phyloP scores from a whole-genome alignment of 768 basidiomycete genomes.

The Boletus rubropictus region DNA sequence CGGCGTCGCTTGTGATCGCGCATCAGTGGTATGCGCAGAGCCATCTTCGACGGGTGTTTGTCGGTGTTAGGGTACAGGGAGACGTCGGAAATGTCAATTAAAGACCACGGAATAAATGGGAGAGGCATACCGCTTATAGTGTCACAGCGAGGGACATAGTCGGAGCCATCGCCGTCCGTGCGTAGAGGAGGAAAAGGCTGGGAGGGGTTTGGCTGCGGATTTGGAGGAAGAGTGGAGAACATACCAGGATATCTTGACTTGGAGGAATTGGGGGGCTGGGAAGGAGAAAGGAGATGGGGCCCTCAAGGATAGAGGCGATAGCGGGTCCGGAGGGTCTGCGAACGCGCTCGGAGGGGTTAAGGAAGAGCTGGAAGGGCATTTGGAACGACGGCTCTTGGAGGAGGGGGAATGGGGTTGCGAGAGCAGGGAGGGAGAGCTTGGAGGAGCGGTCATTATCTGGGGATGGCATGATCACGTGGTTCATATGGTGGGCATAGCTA shows the following conservation, averaged over 20 bases:
- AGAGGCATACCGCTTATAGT: slow-evolving; percentile 21
- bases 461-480: slow-evolving; percentile 27
- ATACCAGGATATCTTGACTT: slow-evolving; percentile 10
- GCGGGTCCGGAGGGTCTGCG: slow-evolving; percentile 34
- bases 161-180: slow-evolving; percentile 9
- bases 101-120: slow-evolving; percentile 1
- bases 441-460: slow-evolving; percentile 20
- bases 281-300: slow-evolving; percentile 36
- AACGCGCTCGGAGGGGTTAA: slow-evolving; percentile 20
- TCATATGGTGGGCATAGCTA: background rate
- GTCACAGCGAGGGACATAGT: slow-evolving; percentile 8
- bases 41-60: slow-evolving; percentile 10
- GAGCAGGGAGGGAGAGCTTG: slow-evolving; percentile 10
- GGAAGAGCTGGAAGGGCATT: slow-evolving; percentile 34
- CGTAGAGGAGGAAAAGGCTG: slow-evolving; percentile 7
- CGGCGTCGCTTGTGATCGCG: slow-evolving; percentile 15
- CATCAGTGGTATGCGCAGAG: slow-evolving; percentile 8
- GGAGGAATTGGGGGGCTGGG: slow-evolving; percentile 25
- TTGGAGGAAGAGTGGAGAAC: background rate
- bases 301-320: slow-evolving; percentile 42
- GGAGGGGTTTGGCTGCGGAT: background rate
- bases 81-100: background rate
- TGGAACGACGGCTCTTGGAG: slow-evolving; percentile 23
- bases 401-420: slow-evolving; percentile 22
- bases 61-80: slow-evolving; percentile 18